Conservation (phyloP, 2,329 filamentous ascomycete genomes). For the Colletotrichum karsti region DNA sequence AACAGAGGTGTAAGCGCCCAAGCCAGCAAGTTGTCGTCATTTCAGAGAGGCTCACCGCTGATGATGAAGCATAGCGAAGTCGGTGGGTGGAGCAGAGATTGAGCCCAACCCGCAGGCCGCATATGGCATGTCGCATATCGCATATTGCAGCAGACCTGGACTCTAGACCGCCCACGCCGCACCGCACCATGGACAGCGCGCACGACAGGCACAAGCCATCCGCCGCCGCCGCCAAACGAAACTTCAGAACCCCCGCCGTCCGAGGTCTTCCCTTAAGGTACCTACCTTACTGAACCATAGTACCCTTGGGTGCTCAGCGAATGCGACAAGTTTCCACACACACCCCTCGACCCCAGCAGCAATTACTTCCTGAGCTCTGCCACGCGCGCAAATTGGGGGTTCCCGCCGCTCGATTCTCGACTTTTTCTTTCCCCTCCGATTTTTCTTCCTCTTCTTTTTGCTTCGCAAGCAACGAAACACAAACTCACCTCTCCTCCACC, state of each 20-base stretch:
- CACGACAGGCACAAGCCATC: slow-evolving; percentile 5
- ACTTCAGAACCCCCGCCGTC: not conserved
- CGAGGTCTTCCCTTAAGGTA: not conserved
- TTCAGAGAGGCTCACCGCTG: slow-evolving; percentile 21
- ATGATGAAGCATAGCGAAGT: slow-evolving; percentile 16
- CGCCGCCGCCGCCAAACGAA: not conserved
- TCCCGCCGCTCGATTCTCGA: slow-evolving; percentile 4
- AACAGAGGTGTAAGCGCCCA: not conserved
- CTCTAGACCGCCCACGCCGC: slow-evolving; percentile 2
- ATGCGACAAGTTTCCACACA: not conserved
- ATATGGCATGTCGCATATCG: not conserved
- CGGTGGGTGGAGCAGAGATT: not conserved
- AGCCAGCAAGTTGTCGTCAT: slow-evolving; percentile 24
- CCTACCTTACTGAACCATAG: too few relatives aligned
- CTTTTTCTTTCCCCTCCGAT: slow-evolving; percentile 8
- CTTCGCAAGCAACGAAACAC: not conserved
- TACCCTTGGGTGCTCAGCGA: too few relatives aligned
- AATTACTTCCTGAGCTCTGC: slow-evolving; percentile 4
- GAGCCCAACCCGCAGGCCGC: not conserved
- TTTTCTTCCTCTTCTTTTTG: not conserved
- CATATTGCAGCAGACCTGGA: not conserved
- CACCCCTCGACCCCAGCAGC: slow-evolving; percentile 14
- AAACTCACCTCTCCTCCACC: not conserved
- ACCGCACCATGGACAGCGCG: not conserved
- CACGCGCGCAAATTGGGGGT: slow-evolving; percentile 23